phyloP scores from a whole-genome alignment of 768 basidiomycete species.

The Naganishia vishniacii region DNA sequence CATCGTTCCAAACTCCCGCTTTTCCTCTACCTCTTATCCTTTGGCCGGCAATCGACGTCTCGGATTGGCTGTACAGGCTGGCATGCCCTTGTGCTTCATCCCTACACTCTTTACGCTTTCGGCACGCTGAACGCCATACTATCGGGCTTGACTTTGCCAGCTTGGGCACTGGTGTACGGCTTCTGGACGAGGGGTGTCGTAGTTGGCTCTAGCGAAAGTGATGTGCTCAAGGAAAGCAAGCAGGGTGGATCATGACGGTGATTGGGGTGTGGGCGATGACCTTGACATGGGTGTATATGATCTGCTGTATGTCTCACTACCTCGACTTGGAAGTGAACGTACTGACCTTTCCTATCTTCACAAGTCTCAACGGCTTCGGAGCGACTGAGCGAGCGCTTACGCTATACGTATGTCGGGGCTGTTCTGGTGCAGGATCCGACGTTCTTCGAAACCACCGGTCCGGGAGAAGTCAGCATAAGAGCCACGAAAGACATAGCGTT shows the following conservation, averaged over 20 bases:
- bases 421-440: conserved; percentile 48
- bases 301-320: conserved; percentile 33
- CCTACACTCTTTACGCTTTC: conserved; percentile 28
- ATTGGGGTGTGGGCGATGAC: conserved; percentile 29
- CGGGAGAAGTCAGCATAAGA: conserved; percentile 87
- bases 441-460: conserved; percentile 86
- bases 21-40: conserved; percentile 35
- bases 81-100: conserved; percentile 21
- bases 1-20: conserved; percentile 30
- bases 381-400: conserved; percentile 28
- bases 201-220: not conserved
- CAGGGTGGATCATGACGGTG: conserved; percentile 36
- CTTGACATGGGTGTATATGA: conserved; percentile 22
- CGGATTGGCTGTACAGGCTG: conserved; percentile 26
- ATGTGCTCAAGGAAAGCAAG: conserved; percentile 25
- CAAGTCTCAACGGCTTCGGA: conserved; percentile 32
- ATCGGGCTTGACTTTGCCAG: conserved; percentile 34
- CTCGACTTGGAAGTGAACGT: not conserved
- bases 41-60: conserved; percentile 1
- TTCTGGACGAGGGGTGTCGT: conserved; percentile 36
- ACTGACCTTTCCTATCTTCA: not conserved
- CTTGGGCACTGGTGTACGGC: conserved; percentile 35
- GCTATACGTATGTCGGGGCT: conserved; percentile 33
- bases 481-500: conserved; percentile 62
- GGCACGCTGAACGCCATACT: conserved; percentile 30